phyloP scores from a whole-genome alignment of 768 basidiomycete species.

The Amyloporia xantha region DNA sequence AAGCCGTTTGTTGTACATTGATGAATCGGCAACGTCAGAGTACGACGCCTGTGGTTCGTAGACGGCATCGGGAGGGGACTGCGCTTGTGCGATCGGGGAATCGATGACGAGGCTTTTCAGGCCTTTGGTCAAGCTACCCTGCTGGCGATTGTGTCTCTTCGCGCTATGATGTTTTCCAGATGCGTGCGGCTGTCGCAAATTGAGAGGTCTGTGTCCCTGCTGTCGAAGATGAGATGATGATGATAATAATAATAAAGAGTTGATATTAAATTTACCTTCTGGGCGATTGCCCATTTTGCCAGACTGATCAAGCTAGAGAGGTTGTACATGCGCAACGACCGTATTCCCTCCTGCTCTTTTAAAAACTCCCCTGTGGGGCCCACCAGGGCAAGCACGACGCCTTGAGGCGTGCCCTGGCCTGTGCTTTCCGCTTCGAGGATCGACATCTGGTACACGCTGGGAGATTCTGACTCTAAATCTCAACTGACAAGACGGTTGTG shows the following conservation, averaged over 20 bases:
- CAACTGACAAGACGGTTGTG: neutral
- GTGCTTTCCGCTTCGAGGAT: constrained; percentile 57
- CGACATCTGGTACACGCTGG: constrained; percentile 72
- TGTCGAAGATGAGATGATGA: neutral
- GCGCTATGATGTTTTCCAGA: constrained; percentile 34
- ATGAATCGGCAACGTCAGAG: constrained; percentile 9
- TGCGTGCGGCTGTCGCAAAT: constrained; percentile 36
- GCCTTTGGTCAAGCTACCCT: constrained; percentile 55
- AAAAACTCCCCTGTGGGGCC: constrained; percentile 49
- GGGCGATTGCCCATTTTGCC: constrained; percentile 65
- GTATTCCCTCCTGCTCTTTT: constrained; percentile 49
- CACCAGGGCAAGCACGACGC: constrained; percentile 72
- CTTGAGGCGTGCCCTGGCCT: constrained; percentile 55
- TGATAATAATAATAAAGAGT: too few species aligned
- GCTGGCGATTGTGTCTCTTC: constrained; percentile 38
- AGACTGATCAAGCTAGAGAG: constrained; percentile 67
- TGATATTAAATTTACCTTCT: too few species aligned
- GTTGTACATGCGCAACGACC: constrained; percentile 77
- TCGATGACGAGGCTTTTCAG: constrained; percentile 52
- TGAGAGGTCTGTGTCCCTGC: constrained; percentile 55
- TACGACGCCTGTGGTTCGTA: constrained; percentile 20
- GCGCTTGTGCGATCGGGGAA: constrained; percentile 24
- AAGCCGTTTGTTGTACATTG: constrained; percentile 5
- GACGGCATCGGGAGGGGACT: constrained; percentile 20
- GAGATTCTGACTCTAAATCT: neutral